Evolutionary conservation across 169 alveolate species (phyloP), one percentile per base, ranked within the genome.

Genomic region (Theileria sp.): DNA sequence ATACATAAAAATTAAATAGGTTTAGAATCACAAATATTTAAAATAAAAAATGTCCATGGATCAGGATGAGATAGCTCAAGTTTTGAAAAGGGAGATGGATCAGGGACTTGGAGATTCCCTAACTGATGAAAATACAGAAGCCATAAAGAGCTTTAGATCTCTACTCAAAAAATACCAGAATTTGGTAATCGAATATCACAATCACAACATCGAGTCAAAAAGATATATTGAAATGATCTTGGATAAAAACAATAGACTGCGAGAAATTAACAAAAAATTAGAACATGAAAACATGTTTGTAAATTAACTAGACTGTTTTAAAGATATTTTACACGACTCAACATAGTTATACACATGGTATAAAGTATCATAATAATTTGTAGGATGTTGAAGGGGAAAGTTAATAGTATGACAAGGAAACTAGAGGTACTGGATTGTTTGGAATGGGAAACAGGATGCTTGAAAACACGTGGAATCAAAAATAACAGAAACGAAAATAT

Each of bases 91-190:
- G 54, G 54, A 44, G 17, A 44, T 44, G 54, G 54, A 10, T 44
- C 54, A 44, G 8, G 54, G 54, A 13, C 19, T 44, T 44, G 54
- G 54, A 44, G 54, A 44, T 44, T 44, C 54, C 15, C 54, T 44
- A 13, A 44, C 54, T 44, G 78, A 32, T 1, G 69, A 74, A 2
- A 44, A 49, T 1, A 80, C 49, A 12, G 86, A 83, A 23, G 61
- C 77, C 10, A 28, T 38, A 38, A 85, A 78, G 49, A 71, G 64
- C 0, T 85, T 76, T 75, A 78, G 58, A 21, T 72, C 79, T 1
- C 74, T 85, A 25, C 85, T 71, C n/a, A 71, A 65, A 9, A 85
- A 85, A 77, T 85, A 56, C 75, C 91, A 85, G 80, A 34, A 61
- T 15, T 68, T 85, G 38, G 78, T 61, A 6, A 19, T 32, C 19